These are phyloP conservation scores for Fusarium algeriense DNA, from an alignment of 2,329 filamentous ascomycete genomes.

Conservation along the genomic window DNA sequence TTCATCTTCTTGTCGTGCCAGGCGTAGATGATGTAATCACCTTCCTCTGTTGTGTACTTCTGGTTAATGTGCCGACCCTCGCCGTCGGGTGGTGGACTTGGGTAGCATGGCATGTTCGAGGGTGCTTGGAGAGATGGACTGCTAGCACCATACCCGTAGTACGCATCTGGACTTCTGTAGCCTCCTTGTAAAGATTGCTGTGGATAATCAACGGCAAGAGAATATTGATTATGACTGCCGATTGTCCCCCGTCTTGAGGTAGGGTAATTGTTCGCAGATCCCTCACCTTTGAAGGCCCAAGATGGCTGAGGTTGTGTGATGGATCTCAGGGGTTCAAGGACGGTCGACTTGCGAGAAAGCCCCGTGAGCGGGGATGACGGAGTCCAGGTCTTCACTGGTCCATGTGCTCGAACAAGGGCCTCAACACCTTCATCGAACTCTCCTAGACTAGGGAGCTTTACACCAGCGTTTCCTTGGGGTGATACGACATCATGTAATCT, in stretches of 20 bases:
- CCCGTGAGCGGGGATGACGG: constrained; percentile 48
- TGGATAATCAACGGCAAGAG: constrained; percentile 30
- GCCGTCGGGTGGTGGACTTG: constrained; percentile 53
- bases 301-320: constrained; percentile 23
- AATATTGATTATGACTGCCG: constrained; percentile 33
- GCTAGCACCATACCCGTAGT: constrained; percentile 39
- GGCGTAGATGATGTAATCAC: constrained; percentile 60
- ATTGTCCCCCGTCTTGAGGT: constrained; percentile 33
- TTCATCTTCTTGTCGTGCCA: constrained; percentile 59
- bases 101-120: constrained; percentile 48
- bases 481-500: constrained; percentile 33
- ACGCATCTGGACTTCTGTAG: constrained; percentile 40
- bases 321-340: constrained; percentile 41
- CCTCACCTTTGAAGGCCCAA: constrained; percentile 35
- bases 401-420: constrained; percentile 50
- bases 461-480: constrained; percentile 29
- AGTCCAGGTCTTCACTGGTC: constrained; percentile 46
- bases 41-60: constrained; percentile 59
- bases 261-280: constrained; percentile 12
- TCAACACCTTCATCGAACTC: constrained; percentile 57
- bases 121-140: constrained; percentile 43
- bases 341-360: constrained; percentile 39
- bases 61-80: constrained; percentile 58
- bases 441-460: constrained; percentile 53
- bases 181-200: constrained; percentile 35